These are phyloP conservation scores for Smallanthus sonchifolius DNA, from an alignment of 129 eudicot species.

Conservation along the genomic window DNA sequence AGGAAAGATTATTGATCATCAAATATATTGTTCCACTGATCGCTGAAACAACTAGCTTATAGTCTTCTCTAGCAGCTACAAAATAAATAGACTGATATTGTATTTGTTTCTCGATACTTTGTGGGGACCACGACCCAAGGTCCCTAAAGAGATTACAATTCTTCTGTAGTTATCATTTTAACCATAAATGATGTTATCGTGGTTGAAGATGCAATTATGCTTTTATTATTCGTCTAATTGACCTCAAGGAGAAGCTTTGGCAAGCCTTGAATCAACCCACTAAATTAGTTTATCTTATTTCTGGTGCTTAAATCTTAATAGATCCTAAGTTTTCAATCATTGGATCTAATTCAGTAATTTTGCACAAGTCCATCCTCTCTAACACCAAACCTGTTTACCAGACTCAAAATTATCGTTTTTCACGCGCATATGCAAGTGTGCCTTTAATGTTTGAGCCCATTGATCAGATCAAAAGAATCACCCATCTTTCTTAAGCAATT, in stretches of 20 bases:
- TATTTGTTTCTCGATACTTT: not conserved
- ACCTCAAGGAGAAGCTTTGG: not conserved
- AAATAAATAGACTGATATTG: not conserved
- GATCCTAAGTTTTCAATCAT: not conserved
- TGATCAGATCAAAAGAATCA: not conserved
- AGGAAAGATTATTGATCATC: not conserved
- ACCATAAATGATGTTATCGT: not conserved
- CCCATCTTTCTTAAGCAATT: not conserved
- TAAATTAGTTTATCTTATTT: not conserved
- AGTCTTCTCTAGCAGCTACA: constrained; percentile 5
- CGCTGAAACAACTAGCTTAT: constrained; percentile 3
- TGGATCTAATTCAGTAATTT: not conserved
- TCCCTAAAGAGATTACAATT: not conserved
- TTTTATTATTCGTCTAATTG: not conserved
- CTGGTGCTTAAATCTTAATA: not conserved
- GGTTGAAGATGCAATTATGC: not conserved
- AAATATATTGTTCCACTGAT: not conserved
- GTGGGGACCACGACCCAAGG: not conserved
- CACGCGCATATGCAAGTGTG: not conserved
- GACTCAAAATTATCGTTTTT: not conserved
- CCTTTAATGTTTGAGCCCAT: not conserved
- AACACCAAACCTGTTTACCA: not conserved
- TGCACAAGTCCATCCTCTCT: not conserved
- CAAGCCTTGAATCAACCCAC: not conserved
- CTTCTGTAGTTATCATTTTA: not conserved